These are phyloP conservation scores for Kodamaea sp. DNA, from an alignment of 1,139 yeast genomes.

Conservation along the genomic window DNA sequence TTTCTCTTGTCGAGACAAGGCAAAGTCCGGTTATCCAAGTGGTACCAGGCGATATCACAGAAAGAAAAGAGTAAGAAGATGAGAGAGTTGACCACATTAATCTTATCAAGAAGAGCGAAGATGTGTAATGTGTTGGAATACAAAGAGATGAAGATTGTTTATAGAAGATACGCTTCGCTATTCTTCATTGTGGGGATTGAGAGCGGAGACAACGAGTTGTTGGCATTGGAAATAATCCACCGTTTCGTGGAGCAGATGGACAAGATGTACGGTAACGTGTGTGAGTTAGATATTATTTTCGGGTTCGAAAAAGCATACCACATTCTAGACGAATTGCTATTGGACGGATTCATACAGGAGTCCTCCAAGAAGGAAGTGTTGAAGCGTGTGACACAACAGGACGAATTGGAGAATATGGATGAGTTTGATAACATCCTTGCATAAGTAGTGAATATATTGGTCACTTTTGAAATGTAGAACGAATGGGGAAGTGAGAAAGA, in stretches of 20 bases:
- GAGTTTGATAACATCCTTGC: conserved; percentile 47
- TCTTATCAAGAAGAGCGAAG: conserved; percentile 81
- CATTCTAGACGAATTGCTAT: conserved; percentile 84
- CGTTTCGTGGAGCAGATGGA: conserved; percentile 97
- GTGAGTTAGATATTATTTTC: conserved; percentile 91
- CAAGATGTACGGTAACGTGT: conserved; percentile 92
- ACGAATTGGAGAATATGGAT: conserved; percentile 65
- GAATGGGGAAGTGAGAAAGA: too few species aligned
- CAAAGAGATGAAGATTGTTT: conserved; percentile 83
- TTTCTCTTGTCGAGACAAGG: conserved; percentile 91
- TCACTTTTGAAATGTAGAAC: too few species aligned
- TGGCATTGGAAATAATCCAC: conserved; percentile 84
- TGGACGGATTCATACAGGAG: conserved; percentile 83
- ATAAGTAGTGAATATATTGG: conserved; percentile 10
- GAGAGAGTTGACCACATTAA: conserved; percentile 82
- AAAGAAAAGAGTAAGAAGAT: conserved; percentile 84
- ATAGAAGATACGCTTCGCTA: conserved; percentile 89
- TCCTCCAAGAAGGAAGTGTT: conserved; percentile 79
- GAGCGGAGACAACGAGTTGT: conserved; percentile 80
- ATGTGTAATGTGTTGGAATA: conserved; percentile 97
- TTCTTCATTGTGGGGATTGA: conserved; percentile 88
- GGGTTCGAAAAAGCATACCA: conserved; percentile 93
- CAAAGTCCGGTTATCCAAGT: conserved; percentile 85
- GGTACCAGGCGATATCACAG: conserved; percentile 83
- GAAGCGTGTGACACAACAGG: conserved; percentile 76